Evolutionary conservation across 2,329 filamentous ascomycete genomes (phyloP).

Genomic region (Cladorrhinum sp.): DNA sequence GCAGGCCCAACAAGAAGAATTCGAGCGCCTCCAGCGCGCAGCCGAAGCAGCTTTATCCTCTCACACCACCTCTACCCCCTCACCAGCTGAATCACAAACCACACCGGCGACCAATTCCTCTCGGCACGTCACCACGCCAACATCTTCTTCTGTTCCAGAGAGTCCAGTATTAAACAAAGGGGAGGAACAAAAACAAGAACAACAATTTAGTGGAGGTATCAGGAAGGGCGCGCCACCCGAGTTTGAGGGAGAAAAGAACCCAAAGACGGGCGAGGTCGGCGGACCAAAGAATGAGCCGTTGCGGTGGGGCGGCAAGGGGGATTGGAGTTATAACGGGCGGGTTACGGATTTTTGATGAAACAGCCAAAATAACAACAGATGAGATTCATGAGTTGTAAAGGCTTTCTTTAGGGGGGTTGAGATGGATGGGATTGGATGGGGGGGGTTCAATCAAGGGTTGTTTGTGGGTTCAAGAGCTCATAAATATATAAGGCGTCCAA

Average conservation of each 20-base stretch:
- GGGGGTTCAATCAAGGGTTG: too few relatives aligned
- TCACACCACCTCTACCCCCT: conserved; percentile 29
- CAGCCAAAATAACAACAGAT: too few relatives aligned
- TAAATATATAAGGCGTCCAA: too few relatives aligned
- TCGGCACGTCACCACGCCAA: conserved; percentile 29
- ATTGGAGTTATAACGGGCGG: conserved; percentile 92
- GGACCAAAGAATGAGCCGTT: conserved; percentile 97
- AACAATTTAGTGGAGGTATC: conserved; percentile 58
- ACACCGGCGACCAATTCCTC: conserved; percentile 22
- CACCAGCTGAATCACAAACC: conserved; percentile 10
- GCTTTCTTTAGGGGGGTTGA: background rate
- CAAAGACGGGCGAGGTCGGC: conserved; percentile 90
- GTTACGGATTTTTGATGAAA: conserved; percentile 91
- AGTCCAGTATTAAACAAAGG: too few relatives aligned
- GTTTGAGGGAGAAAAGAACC: conserved; percentile 89
- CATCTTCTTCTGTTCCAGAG: background rate
- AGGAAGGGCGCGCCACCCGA: conserved; percentile 78
- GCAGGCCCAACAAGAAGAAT: conserved; percentile 83
- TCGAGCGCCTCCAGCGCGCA: conserved; percentile 76
- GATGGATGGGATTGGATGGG: background rate
- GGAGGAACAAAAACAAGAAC: conserved; percentile 11
- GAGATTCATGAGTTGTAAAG: too few relatives aligned
- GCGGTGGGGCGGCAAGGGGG: conserved; percentile 72
- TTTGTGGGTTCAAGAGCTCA: too few relatives aligned
- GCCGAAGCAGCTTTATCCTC: conserved; percentile 47